These are phyloP conservation scores for Penicillium sp. DNA, from an alignment of 2,329 filamentous ascomycete species.

Conservation along the genomic window DNA sequence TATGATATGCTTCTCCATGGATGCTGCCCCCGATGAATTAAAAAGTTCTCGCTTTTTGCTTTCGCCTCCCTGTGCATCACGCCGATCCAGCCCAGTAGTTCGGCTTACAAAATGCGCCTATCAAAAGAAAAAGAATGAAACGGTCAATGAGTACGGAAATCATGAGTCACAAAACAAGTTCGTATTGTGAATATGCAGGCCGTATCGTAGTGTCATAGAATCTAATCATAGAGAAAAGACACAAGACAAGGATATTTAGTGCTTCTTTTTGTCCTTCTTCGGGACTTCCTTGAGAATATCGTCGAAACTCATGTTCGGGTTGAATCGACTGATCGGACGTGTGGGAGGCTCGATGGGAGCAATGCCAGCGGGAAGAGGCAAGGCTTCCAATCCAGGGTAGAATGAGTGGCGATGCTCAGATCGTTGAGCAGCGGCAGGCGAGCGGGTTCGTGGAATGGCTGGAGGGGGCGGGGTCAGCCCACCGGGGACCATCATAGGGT, in stretches of 20 bases:
- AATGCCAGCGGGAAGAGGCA: conserved; percentile 46
- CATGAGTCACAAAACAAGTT: conserved; percentile 2
- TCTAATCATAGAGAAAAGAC: conserved; percentile 11
- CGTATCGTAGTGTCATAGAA: neutral
- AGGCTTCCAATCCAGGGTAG: conserved; percentile 47
- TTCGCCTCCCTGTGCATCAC: conserved; percentile 24
- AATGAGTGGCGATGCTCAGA: conserved; percentile 45
- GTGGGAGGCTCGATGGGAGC: conserved; percentile 42
- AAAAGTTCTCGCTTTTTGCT: conserved; percentile 18
- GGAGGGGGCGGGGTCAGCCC: conserved; percentile 37
- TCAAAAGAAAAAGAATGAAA: conserved; percentile 19
- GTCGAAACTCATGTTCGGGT: conserved; percentile 52
- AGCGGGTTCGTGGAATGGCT: conserved; percentile 37
- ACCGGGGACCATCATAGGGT: conserved; percentile 34
- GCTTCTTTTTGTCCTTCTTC: conserved; percentile 40
- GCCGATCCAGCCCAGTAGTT: conserved; percentile 11
- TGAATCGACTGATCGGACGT: conserved; percentile 43
- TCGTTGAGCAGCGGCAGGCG: conserved; percentile 32
- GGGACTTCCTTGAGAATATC: conserved; percentile 47
- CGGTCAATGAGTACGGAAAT: neutral
- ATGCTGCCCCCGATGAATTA: conserved; percentile 20
- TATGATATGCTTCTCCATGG: conserved; percentile 20
- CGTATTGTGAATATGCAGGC: neutral
- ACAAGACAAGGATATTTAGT: conserved; percentile 13
- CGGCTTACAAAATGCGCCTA: conserved; percentile 24